phyloP scores from a whole-genome alignment of 1,284 basidiomycete genomes.

The Cystobasidium slooffiae region DNA sequence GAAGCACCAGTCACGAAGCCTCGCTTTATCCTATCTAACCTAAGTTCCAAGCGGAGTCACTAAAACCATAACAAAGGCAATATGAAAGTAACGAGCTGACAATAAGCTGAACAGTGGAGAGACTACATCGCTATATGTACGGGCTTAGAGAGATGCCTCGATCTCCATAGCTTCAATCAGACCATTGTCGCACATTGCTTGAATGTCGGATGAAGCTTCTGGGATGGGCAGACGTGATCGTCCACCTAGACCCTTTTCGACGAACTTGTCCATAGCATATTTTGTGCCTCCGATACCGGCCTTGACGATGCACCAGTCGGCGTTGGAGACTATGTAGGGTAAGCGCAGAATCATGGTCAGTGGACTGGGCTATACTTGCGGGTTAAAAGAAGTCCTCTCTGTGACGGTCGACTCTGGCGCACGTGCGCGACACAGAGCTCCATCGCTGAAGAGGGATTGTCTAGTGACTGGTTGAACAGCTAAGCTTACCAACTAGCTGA shows the following conservation, averaged over 20 bases:
- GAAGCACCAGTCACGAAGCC: too few species aligned
- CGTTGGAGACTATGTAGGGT: slow-evolving; percentile 39
- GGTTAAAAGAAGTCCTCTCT: too few species aligned
- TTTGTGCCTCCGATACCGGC: slow-evolving; percentile 55
- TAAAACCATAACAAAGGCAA: too few species aligned
- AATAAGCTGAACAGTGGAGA: too few species aligned
- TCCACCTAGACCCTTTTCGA: slow-evolving; percentile 46
- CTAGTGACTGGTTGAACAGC: too few species aligned
- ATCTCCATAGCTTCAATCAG: slow-evolving; percentile 29
- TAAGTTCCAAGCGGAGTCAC: too few species aligned
- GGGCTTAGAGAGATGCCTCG: slow-evolving; percentile 15
- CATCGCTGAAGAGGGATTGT: too few species aligned
- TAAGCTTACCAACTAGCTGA: slow-evolving; percentile 62
- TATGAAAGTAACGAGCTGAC: too few species aligned
- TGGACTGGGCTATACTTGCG: too few species aligned
- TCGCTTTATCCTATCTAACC: too few species aligned
- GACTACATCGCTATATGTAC: neutral
- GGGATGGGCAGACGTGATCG: slow-evolving; percentile 42
- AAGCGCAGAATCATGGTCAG: neutral
- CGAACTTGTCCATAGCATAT: slow-evolving; percentile 48
- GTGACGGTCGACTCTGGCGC: too few species aligned
- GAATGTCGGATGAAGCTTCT: slow-evolving; percentile 29
- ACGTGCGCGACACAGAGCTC: too few species aligned
- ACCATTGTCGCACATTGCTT: slow-evolving; percentile 43
- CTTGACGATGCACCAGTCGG: slow-evolving; percentile 54